phyloP scores from a whole-genome alignment of 2,329 filamentous ascomycete genomes.

The Paecilomyces sp. region DNA sequence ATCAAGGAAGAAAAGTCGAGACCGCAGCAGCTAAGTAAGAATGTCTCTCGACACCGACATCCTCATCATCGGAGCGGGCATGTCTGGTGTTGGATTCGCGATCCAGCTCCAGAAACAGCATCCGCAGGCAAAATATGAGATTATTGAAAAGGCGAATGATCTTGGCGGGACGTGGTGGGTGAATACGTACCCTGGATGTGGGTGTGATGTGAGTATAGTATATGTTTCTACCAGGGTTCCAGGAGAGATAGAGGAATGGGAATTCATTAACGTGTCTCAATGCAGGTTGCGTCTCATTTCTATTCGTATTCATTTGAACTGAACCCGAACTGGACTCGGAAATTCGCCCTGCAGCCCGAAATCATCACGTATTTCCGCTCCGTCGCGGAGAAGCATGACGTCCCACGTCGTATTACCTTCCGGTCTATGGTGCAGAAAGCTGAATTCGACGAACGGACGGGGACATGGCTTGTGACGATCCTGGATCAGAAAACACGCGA shows the following conservation, averaged over 20 bases:
- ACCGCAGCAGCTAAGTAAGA: too few relatives aligned
- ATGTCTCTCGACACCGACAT: conserved; percentile 25
- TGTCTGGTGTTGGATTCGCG: conserved; percentile 41
- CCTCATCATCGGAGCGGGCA: conserved; percentile 46
- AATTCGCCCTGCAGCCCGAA: conserved; percentile 27
- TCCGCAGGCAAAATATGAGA: conserved; percentile 31
- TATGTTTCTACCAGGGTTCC: too few relatives aligned
- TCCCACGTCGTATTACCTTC: conserved; percentile 14
- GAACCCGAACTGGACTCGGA: conserved; percentile 34
- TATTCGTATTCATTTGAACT: conserved; percentile 40
- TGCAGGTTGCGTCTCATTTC: conserved; percentile 35
- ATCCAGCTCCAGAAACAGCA: conserved; percentile 38
- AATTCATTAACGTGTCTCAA: conserved; percentile 9
- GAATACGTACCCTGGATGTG: too few relatives aligned
- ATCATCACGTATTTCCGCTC: conserved; percentile 22
- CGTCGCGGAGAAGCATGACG: conserved; percentile 13
- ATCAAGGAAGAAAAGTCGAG: too few relatives aligned
- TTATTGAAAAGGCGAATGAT: background rate
- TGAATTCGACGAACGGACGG: conserved; percentile 10
- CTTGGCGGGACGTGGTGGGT: too few relatives aligned
- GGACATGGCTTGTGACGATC: conserved; percentile 20
- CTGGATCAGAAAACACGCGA: conserved; percentile 14
- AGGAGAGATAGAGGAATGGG: too few relatives aligned
- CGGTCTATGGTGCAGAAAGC: conserved; percentile 13
- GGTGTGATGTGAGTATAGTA: too few relatives aligned